These are phyloP conservation scores for Neurospora sp. DNA, from an alignment of 495 filamentous ascomycete genomes.

Conservation along the genomic window DNA sequence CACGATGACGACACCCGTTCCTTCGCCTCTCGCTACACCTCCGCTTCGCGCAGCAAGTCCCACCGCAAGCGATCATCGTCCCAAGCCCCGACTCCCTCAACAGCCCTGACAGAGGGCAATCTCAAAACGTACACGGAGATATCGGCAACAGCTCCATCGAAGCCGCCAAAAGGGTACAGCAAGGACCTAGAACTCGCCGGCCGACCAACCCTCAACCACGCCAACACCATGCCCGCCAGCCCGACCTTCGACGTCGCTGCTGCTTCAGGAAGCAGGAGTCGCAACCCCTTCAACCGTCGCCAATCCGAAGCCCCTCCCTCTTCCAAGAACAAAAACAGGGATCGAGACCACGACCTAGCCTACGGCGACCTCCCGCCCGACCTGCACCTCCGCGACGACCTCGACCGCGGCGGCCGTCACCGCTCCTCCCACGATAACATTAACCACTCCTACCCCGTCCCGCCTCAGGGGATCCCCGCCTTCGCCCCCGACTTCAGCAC, in stretches of 20 bases:
- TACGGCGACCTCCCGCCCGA: constrained; percentile 64
- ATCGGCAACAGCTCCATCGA: constrained; percentile 30
- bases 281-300: neutral
- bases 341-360: constrained; percentile 80
- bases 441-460: neutral
- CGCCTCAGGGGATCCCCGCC: neutral
- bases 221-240: constrained; percentile 17
- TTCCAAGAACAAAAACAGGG: constrained; percentile 34
- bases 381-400: constrained; percentile 30
- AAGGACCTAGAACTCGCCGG: constrained; percentile 27
- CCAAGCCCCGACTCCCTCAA: constrained; percentile 8
- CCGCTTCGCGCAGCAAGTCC: constrained; percentile 22
- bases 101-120: constrained; percentile 31
- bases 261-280: neutral
- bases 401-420: constrained; percentile 23
- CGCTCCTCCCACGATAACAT: neutral
- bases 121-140: constrained; percentile 36
- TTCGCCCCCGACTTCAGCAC: neutral
- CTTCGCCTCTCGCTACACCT: constrained; percentile 27
- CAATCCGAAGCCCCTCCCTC: constrained; percentile 13
- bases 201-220: constrained; percentile 24
- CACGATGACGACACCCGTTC: constrained; percentile 28
- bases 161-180: constrained; percentile 27
- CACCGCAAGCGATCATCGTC: constrained; percentile 15
- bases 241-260: neutral